Conservation (phyloP, 345 rosid genomes). For the Moricandia arvensis region DNA sequence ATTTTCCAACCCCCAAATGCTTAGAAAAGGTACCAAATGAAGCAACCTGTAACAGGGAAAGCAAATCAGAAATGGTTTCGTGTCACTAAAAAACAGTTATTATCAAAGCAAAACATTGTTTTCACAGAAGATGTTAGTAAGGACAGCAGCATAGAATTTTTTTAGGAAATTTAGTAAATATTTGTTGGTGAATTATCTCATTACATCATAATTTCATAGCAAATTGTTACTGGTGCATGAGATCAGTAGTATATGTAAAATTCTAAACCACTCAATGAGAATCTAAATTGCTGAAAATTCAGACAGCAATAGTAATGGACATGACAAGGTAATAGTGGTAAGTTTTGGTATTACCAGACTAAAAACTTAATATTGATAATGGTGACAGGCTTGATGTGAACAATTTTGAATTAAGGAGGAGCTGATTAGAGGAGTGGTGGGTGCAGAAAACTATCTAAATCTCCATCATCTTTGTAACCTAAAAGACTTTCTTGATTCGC, state of each 20-base stretch:
- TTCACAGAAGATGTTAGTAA: conserved; percentile 7
- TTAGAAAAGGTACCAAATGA: conserved; percentile 24
- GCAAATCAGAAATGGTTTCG: background rate
- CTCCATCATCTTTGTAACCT: conserved; percentile 40
- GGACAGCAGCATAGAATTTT: background rate
- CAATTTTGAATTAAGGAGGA: conserved; percentile 26
- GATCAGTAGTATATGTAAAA: background rate
- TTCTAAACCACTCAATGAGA: conserved; percentile 6
- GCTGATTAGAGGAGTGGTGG: conserved; percentile 28
- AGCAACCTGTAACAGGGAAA: conserved; percentile 23
- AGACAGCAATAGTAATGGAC: conserved; percentile 18
- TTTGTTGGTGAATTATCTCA: background rate
- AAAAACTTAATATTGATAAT: conserved; percentile 28
- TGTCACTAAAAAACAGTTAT: conserved; percentile 1
- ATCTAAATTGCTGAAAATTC: conserved; percentile 15
- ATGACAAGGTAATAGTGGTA: conserved; percentile 22
- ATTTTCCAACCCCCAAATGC: conserved; percentile 10
- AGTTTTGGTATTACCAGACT: conserved; percentile 24
- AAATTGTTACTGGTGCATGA: background rate
- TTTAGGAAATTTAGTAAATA: background rate
- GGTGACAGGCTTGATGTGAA: conserved; percentile 33
- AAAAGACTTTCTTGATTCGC: conserved; percentile 25
- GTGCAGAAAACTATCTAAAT: conserved; percentile 24
- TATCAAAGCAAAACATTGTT: background rate
- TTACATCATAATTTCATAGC: background rate